A percentile compares a stretch with the other conserved stretches of the same genome.
Evolutionary conservation across 345 rosid genomes (phyloP).

Genomic region (Balakata baccata): DNA sequence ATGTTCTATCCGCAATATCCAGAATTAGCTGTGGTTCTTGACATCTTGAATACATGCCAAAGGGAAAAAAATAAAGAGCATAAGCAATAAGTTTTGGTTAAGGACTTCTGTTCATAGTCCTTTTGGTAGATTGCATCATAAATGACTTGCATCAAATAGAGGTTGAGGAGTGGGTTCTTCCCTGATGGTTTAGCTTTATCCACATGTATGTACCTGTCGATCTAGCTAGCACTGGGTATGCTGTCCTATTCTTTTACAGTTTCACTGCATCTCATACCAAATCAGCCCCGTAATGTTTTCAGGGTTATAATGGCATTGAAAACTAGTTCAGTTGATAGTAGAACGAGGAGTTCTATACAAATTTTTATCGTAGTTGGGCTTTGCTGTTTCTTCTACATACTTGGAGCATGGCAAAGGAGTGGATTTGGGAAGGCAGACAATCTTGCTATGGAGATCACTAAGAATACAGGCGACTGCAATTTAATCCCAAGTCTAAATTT

Average conservation of each 20-base stretch:
- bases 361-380: slow-evolving; percentile 73
- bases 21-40: background rate
- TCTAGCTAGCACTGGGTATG: background rate
- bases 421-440: slow-evolving; percentile 98
- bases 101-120: background rate
- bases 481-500: slow-evolving; percentile 66
- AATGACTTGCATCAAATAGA: background rate
- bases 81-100: background rate
- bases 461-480: slow-evolving; percentile 77
- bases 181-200: background rate
- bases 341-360: slow-evolving; percentile 83
- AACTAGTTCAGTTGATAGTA: slow-evolving; percentile 62
- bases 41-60: background rate
- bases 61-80: background rate
- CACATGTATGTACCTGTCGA: background rate
- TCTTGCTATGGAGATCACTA: slow-evolving; percentile 79
- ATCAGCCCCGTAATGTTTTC: background rate
- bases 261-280: background rate
- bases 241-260: background rate
- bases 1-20: background rate
- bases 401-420: slow-evolving; percentile 98
- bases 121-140: background rate
- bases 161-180: background rate
- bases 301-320: slow-evolving; percentile 66
- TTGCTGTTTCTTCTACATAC: slow-evolving; percentile 84